Conservation (phyloP, 129 eudicot genomes). For the Erigeron canadensis region DNA sequence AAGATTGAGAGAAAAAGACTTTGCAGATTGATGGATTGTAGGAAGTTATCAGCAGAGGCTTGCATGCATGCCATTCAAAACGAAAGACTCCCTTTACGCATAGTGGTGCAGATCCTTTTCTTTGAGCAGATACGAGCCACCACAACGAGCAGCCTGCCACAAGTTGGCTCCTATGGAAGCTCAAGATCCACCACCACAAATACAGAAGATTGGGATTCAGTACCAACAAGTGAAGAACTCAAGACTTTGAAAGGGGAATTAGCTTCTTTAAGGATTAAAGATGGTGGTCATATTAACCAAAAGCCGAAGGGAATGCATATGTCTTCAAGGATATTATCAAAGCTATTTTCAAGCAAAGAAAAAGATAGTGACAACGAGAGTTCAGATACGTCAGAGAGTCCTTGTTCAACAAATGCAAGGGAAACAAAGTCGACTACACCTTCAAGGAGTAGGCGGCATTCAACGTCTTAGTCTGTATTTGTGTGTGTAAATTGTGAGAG, state of each 20-base stretch:
- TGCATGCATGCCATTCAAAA: slow-evolving; percentile 91
- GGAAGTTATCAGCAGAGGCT: slow-evolving; percentile 81
- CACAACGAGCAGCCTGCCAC: slow-evolving; percentile 25
- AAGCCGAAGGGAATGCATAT: slow-evolving; percentile 57
- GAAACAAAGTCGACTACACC: slow-evolving; percentile 64
- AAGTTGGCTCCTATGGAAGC: slow-evolving; percentile 61
- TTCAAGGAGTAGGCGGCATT: slow-evolving; percentile 66
- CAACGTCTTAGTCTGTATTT: slow-evolving; percentile 32
- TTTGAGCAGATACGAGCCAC: slow-evolving; percentile 75
- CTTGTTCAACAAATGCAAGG: slow-evolving; percentile 60
- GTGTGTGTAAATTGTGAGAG: slow-evolving; percentile 16
- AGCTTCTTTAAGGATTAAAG: slow-evolving; percentile 47
- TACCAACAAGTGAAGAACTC: slow-evolving; percentile 69
- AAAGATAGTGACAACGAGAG: slow-evolving; percentile 73
- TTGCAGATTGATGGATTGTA: slow-evolving; percentile 83
- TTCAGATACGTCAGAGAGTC: slow-evolving; percentile 84
- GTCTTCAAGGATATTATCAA: slow-evolving; percentile 67
- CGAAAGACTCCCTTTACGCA: slow-evolving; percentile 81
- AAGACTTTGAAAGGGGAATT: slow-evolving; percentile 70
- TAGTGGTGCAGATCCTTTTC: slow-evolving; percentile 85
- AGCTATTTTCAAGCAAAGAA: slow-evolving; percentile 72
- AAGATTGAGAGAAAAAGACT: slow-evolving; percentile 71
- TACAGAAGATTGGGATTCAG: slow-evolving; percentile 80
- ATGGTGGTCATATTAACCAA: slow-evolving; percentile 27
- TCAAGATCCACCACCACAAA: slow-evolving; percentile 76